phyloP scores from a whole-genome alignment of 106 monocot genomes.

The Apostasia shenzhenica region DNA sequence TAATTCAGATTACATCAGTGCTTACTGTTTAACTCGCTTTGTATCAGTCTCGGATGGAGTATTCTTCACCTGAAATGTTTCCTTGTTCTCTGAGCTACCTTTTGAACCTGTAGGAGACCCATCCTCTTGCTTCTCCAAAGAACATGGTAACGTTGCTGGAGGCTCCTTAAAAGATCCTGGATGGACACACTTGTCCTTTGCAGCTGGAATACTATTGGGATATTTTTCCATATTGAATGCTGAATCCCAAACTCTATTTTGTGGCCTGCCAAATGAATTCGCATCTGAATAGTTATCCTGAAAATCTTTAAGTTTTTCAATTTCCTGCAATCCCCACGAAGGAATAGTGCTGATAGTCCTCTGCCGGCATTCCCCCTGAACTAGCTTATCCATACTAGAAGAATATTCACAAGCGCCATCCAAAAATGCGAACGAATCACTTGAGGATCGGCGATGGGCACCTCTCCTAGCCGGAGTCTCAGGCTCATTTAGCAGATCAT shows the following conservation, averaged over 20 bases:
- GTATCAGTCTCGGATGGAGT: conserved; percentile 42
- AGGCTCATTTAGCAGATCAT: conserved; percentile 87
- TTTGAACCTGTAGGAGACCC: conserved; percentile 21
- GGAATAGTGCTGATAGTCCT: conserved; percentile 2
- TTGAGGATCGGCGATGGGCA: conserved; percentile 78
- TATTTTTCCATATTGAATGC: conserved; percentile 16
- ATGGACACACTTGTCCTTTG: conserved; percentile 25
- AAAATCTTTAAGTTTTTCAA: conserved; percentile 19
- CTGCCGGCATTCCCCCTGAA: conserved; percentile 24
- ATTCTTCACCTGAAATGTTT: conserved; percentile 22
- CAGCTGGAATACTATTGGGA: conserved; percentile 8
- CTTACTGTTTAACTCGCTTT: conserved; percentile 81
- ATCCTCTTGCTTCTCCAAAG: conserved; percentile 24
- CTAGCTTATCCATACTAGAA: conserved; percentile 25
- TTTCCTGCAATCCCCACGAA: conserved; percentile 32
- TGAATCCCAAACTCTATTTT: conserved; percentile 36
- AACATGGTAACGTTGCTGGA: conserved; percentile 7
- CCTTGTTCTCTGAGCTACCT: conserved; percentile 24
- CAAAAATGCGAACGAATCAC: conserved; percentile 81
- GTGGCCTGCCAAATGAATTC: conserved; percentile 21
- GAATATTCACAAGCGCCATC: conserved; percentile 32
- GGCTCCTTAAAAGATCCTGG: conserved; percentile 18
- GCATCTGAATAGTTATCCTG: conserved; percentile 18
- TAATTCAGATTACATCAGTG: background rate
- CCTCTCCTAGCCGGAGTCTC: conserved; percentile 70